A percentile compares a stretch with the other conserved stretches of the same genome.
These are phyloP conservation scores for Pseudogymnoascus sp. DNA, from an alignment of 2,329 filamentous ascomycete species.

Conservation along the genomic window DNA sequence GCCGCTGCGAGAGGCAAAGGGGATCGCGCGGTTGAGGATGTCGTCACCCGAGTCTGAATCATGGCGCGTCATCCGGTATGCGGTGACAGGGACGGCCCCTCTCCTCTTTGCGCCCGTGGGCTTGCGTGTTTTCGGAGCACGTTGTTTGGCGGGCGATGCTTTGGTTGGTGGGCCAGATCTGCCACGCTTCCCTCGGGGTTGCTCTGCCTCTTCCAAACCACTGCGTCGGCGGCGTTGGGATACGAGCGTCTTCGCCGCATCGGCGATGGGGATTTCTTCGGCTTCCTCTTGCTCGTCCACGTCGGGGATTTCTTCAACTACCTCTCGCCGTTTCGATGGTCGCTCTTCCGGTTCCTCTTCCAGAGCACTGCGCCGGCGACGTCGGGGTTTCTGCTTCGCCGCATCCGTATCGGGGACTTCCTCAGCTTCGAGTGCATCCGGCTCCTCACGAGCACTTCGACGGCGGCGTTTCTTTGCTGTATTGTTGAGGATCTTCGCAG, in stretches of 20 bases:
- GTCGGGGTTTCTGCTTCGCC: background rate
- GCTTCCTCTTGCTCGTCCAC: constrained; percentile 24
- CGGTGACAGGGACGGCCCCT: constrained; percentile 43
- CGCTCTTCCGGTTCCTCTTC: background rate
- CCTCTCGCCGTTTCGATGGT: background rate
- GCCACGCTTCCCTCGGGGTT: background rate
- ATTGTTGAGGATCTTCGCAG: background rate
- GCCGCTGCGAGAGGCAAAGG: constrained; percentile 42
- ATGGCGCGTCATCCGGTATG: constrained; percentile 50
- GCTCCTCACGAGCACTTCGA: background rate
- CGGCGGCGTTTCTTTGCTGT: constrained; percentile 5
- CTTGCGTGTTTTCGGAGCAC: constrained; percentile 11
- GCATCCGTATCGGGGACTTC: background rate
- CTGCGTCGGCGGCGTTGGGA: background rate
- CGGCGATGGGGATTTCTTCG: constrained; percentile 27
- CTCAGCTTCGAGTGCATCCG: background rate
- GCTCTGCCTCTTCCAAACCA: background rate
- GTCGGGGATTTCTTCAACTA: constrained; percentile 28
- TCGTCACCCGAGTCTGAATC: constrained; percentile 36
- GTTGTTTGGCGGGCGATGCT: constrained; percentile 10
- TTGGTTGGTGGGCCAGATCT: background rate
- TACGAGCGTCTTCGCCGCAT: constrained; percentile 18
- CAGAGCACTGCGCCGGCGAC: background rate
- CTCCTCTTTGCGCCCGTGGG: constrained; percentile 20
- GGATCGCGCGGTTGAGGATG: constrained; percentile 42